Evolutionary conservation across 805 yeast genomes (phyloP), one percentile per base, ranked within the genome.

Genomic region (Candida sakaeoensis): DNA sequence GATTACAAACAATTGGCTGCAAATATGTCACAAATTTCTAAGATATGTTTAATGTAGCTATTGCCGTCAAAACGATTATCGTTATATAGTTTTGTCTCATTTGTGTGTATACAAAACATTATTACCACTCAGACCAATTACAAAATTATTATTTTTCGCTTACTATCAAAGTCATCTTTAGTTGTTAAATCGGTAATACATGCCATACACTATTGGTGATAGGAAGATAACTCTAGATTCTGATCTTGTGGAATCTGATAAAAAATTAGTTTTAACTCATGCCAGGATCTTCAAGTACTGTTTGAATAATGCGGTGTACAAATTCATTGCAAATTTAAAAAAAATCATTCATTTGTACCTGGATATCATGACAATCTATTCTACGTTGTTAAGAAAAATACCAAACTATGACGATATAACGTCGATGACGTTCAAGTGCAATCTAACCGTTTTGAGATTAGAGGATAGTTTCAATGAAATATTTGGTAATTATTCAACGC

Each of bases 171-270:
- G 13, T 14, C 29, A 25, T 25, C 28, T 25, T 25, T 23, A 8
- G 25, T n/a, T n/a, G n/a, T n/a, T n/a, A 23, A 23, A 23, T 10
- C 25, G 10, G 10, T 10, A 23, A 10, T 28, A 10, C 17, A 66
- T 66, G 72, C 58, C 70, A 2, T 67, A 66, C 42, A 57, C 63
- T n/a, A 59, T 67, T 37, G 72, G 70, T 6, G 67, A 61, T 46
- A 43, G 57, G 17, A 44, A 42, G 36, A 53, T 67, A 27, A 43
- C 54, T 14, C 41, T 67, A 25, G 58, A 55, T 33, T 37, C 46
- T 2, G 44, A 44, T 29, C 14, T 41, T 16, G 26, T 49, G 7
- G 52, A 50, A 10, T 48, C 49, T 13, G 69, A 65, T 36, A 48
- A 45, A 43, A 45, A 44, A 37, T 51, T 64, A 18, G 44, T 64